A percentile compares a stretch with the other conserved stretches of the same genome.
Evolutionary conservation across 208 protist species (phyloP).

Genomic region (Leptomonas seymouri): DNA sequence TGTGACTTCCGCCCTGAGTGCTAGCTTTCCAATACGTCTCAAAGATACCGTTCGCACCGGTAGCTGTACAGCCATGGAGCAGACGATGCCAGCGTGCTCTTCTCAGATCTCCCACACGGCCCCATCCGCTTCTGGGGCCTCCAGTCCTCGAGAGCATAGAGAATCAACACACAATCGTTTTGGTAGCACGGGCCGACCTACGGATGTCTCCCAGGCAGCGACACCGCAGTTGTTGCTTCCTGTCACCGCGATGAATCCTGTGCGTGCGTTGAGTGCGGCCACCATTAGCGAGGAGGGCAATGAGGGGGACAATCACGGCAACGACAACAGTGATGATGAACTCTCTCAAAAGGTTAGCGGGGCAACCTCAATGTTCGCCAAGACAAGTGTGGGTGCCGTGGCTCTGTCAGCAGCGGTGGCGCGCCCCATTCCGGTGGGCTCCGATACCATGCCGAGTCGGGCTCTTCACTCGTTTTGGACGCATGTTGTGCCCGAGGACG

Average conservation of each 20-base stretch:
- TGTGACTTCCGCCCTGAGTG: neutral
- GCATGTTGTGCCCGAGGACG: conserved; percentile 19
- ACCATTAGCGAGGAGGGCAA: neutral
- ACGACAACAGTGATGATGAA: neutral
- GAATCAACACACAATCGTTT: neutral
- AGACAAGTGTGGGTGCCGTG: neutral
- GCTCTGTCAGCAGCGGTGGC: neutral
- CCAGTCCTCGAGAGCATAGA: neutral
- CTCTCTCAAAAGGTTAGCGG: no score
- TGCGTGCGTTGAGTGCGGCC: neutral
- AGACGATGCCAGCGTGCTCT: neutral
- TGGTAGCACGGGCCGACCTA: neutral
- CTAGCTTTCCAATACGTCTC: conserved; percentile 15
- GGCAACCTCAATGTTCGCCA: neutral
- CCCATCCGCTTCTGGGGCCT: neutral
- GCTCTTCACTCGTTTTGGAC: conserved; percentile 26
- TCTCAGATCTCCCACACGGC: neutral
- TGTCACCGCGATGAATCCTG: conserved; percentile 1
- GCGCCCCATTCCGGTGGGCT: conserved; percentile 13
- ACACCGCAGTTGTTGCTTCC: conserved; percentile 16
- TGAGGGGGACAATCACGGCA: neutral
- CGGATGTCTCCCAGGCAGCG: neutral
- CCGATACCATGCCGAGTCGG: conserved; percentile 12
- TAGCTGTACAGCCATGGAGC: conserved; percentile 3
- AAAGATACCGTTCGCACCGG: conserved; percentile 14